phyloP scores from a whole-genome alignment of 139 green algal species.

The Chara braunii region DNA sequence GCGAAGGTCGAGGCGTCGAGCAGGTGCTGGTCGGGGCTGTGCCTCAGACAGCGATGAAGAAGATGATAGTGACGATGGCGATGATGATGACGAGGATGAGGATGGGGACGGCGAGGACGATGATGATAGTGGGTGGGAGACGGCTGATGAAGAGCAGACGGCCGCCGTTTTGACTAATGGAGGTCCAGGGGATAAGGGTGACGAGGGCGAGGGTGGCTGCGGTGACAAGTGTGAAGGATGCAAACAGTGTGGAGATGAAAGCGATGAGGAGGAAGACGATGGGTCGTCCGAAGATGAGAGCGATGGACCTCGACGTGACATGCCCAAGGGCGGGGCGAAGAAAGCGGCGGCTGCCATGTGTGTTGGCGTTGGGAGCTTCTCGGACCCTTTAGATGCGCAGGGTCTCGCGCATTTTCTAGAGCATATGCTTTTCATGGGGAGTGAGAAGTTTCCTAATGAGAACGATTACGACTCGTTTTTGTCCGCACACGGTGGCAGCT shows the following conservation, averaged over 20 bases:
- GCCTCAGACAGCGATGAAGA: too few species aligned
- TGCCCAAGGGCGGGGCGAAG: too few species aligned
- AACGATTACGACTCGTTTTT: constrained; percentile 95
- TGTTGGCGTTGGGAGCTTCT: constrained; percentile 79
- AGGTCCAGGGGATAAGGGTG: constrained; percentile 13
- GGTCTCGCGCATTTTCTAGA: constrained; percentile 52
- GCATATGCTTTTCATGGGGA: constrained; percentile 99
- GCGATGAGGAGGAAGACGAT: constrained; percentile 9
- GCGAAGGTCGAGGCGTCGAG: too few species aligned
- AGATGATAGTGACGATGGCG: too few species aligned
- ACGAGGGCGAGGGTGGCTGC: constrained; percentile 22
- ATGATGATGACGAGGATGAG: constrained; percentile 37
- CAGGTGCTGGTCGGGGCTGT: too few species aligned
- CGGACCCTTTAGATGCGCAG: constrained; percentile 64
- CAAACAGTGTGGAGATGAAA: constrained; percentile 11
- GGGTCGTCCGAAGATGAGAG: too few species aligned
- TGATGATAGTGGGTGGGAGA: neutral
- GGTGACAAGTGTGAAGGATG: neutral
- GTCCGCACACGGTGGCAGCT: constrained; percentile 63
- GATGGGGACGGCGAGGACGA: constrained; percentile 22
- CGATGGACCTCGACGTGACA: too few species aligned
- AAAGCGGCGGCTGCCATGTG: constrained; percentile 85
- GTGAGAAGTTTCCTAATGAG: constrained; percentile 79
- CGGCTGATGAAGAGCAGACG: neutral
- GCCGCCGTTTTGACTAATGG: neutral